phyloP scores from a whole-genome alignment of 2,329 filamentous ascomycete species.

The Dendrostoma leiphaemia region DNA sequence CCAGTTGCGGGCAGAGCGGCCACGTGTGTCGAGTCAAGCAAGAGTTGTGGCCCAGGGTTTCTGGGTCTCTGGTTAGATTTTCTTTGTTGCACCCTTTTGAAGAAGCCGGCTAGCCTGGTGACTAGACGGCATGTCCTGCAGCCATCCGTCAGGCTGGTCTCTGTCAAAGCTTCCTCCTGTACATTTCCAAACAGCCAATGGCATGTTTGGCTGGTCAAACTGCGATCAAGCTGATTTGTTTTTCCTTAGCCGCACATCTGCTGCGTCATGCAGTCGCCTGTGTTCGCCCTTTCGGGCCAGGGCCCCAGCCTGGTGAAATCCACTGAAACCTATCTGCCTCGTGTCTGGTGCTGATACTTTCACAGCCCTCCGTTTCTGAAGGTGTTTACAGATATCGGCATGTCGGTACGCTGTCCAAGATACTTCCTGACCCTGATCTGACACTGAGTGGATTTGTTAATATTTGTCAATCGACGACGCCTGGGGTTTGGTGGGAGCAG shows the following conservation, averaged over 20 bases:
- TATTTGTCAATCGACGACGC: conserved; percentile 5
- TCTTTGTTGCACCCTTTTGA: conserved; percentile 47
- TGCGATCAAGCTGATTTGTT: conserved; percentile 40
- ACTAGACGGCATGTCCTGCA: conserved; percentile 46
- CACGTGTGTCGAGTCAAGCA: conserved; percentile 57
- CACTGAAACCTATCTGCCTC: conserved; percentile 39
- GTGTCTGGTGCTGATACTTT: conserved; percentile 24
- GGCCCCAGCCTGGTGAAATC: conserved; percentile 33
- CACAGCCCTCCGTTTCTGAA: conserved; percentile 2
- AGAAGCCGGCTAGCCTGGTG: conserved; percentile 33
- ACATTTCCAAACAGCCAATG: conserved; percentile 37
- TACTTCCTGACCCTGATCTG: not conserved
- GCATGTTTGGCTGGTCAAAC: conserved; percentile 38
- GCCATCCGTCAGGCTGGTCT: conserved; percentile 40
- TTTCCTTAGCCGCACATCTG: conserved; percentile 31
- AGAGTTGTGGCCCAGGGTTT: conserved; percentile 33
- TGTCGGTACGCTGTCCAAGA: conserved; percentile 6
- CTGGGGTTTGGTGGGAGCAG: conserved; percentile 3
- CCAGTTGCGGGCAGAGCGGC: conserved; percentile 30
- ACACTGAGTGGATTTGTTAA: conserved; percentile 4
- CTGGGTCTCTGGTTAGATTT: conserved; percentile 32
- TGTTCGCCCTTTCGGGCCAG: conserved; percentile 37
- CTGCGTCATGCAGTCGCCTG: conserved; percentile 40
- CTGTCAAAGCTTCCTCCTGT: conserved; percentile 37
- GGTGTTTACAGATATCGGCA: not conserved